These are phyloP conservation scores for Alliaria petiolata DNA, from an alignment of 345 rosid genomes.

Conservation along the genomic window DNA sequence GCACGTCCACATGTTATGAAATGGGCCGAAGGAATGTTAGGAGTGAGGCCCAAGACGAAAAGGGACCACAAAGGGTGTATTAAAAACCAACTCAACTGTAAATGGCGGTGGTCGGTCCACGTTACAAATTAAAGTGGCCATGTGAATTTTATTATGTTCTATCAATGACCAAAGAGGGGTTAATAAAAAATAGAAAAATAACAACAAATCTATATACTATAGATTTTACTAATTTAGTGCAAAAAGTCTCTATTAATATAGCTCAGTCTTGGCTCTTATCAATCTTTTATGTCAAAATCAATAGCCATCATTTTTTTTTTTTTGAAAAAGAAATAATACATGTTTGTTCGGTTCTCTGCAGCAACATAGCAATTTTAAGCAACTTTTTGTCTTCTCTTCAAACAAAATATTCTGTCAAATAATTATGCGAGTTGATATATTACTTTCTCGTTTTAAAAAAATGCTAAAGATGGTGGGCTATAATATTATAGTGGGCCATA, in stretches of 20 bases:
- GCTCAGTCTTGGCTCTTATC: too few relatives aligned
- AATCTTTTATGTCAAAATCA: neutral
- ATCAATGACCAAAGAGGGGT: neutral
- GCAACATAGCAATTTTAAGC: too few relatives aligned
- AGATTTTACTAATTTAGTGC: too few relatives aligned
- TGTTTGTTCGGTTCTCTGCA: too few relatives aligned
- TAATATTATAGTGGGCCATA: neutral
- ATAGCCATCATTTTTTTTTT: neutral
- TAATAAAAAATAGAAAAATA: too few relatives aligned
- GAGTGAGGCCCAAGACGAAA: neutral
- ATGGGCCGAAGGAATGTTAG: slow-evolving; percentile 12
- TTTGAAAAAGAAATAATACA: too few relatives aligned
- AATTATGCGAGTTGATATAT: neutral
- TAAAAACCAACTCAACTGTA: slow-evolving; percentile 25
- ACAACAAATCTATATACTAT: too few relatives aligned
- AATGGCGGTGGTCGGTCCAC: slow-evolving; percentile 30
- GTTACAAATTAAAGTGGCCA: slow-evolving; percentile 27
- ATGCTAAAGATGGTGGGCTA: neutral
- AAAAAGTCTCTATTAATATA: too few relatives aligned
- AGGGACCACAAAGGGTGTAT: slow-evolving; percentile 25
- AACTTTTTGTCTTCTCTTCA: too few relatives aligned
- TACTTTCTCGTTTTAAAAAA: neutral
- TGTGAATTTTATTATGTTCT: slow-evolving; percentile 13
- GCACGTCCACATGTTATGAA: slow-evolving; percentile 4
- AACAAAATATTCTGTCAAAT: neutral